Base-by-base conservation (phyloP, 2,329 filamentous ascomycete genomes). In the Arthrobotrys sinensis region DNA sequence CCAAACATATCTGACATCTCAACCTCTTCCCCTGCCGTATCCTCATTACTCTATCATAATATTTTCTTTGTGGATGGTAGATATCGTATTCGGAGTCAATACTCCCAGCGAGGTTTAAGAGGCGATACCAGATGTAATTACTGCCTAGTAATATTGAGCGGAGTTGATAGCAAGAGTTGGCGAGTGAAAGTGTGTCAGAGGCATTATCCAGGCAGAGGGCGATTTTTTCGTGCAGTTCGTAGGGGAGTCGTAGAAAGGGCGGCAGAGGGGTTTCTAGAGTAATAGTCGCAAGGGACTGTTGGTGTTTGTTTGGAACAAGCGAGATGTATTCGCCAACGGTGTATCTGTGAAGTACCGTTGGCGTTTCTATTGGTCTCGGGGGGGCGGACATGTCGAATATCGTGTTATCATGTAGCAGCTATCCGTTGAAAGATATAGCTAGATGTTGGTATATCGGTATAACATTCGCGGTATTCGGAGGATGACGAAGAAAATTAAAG, bases 171-270 rank as follows among this genome's bases (percentile, higher is more conserved):
- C 53, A 64, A 1, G 64, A 48, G 19, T 69, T 57, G 0, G 64
- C 38, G 2, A 68, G 28, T 0, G 64, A 19, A 4, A 76, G n/a
- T 0, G 53, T 50, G 19, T 76, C 71, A 2, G 10, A n/a, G 6
- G 45, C 55, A 2, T 24, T n/a, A 4, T 55, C 43, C 11, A 76
- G 46, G 12, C 34, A 63, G 14, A 62, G 8, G 1, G 64, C 71
- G 24, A 76, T 69, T 43, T 69, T 76, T 46, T 55, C 34, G 19
- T 64, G 71, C 8, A 76, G 46, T 50, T 76, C 71, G 38, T 43
- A 76, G n/a, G 71, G 71, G 4, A 76, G 71, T 3, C 53, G 40
- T 32, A 76, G 55, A 45, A 16, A 63, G 34, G 4, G 28, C 24
- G 24, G 24, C 24, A 4, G 24, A 4, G 24, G 24, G 24, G 24